These are phyloP conservation scores for Calendula officinalis DNA, from an alignment of 129 eudicot species.

Conservation along the genomic window DNA sequence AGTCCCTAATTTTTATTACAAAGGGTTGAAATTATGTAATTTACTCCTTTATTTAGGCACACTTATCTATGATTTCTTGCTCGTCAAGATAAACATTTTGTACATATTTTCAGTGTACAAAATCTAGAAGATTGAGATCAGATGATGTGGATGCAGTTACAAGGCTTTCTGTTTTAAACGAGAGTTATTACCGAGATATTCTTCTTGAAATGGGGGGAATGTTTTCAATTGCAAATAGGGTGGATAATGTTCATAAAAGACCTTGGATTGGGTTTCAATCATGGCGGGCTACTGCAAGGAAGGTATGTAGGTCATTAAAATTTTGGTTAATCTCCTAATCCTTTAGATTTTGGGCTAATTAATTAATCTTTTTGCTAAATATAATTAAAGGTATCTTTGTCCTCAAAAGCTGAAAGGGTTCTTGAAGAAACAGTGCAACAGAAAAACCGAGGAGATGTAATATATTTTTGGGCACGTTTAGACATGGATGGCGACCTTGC, in stretches of 20 bases:
- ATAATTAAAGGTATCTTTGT: conserved; percentile 65
- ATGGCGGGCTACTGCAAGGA: conserved; percentile 92
- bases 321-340: conserved; percentile 6
- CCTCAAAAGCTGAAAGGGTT: conserved; percentile 69
- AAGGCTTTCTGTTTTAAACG: conserved; percentile 76
- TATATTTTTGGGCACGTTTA: conserved; percentile 83
- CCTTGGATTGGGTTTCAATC: conserved; percentile 99
- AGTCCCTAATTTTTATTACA: no score
- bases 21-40: no score
- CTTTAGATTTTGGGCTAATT: conserved; percentile 9
- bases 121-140: conserved; percentile 72
- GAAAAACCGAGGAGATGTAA: conserved; percentile 64
- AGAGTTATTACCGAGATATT: conserved; percentile 61
- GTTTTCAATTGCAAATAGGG: conserved; percentile 82
- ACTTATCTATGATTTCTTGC: background rate
- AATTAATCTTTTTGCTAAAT: conserved; percentile 3
- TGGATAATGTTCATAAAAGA: conserved; percentile 82
- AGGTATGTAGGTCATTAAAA: conserved; percentile 61
- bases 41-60: background rate
- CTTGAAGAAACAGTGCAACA: conserved; percentile 62
- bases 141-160: conserved; percentile 95
- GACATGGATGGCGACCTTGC: conserved; percentile 55
- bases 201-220: conserved; percentile 97
- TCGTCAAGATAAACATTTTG: conserved; percentile 1
- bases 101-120: conserved; percentile 48